Conservation (phyloP, 169 alveolate species). For the Toxoplasma gondii region DNA sequence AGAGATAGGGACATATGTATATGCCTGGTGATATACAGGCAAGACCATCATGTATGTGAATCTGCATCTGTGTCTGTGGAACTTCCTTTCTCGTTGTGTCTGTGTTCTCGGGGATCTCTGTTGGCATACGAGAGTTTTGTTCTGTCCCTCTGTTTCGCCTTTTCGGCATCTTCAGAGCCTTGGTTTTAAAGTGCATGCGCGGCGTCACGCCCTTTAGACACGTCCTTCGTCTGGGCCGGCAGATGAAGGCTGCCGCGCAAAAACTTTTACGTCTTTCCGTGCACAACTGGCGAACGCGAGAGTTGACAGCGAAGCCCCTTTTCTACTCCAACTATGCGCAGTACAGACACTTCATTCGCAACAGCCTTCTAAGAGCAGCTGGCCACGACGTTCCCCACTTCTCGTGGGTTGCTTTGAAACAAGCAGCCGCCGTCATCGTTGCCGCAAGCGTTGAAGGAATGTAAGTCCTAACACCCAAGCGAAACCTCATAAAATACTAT, state of each 20-base stretch:
- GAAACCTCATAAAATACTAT: too few species aligned
- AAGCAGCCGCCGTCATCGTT: not conserved
- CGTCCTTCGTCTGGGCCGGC: not conserved
- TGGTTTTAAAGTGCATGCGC: slow-evolving; percentile 18
- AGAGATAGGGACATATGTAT: too few species aligned
- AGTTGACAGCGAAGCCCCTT: not conserved
- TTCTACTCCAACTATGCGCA: not conserved
- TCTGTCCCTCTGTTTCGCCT: too few species aligned
- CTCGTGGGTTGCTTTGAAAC: not conserved
- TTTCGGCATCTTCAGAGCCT: not conserved
- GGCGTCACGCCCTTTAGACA: slow-evolving; percentile 3
- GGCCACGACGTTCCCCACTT: not conserved
- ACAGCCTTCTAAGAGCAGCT: not conserved
- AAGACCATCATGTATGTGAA: too few species aligned
- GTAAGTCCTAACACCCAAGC: not conserved
- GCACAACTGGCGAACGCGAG: not conserved
- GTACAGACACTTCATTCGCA: not conserved
- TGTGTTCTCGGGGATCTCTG: too few species aligned
- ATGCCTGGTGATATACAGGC: too few species aligned
- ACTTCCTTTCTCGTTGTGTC: too few species aligned
- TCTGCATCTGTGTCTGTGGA: too few species aligned
- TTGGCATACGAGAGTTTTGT: too few species aligned
- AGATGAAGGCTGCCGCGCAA: not conserved
- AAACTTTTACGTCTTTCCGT: not conserved
- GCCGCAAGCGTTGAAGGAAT: slow-evolving; percentile 34